Evolutionary conservation across 208 protist species (phyloP), one percentile per base, ranked within the genome.

Genomic region (Leishmania tarentolae): DNA sequence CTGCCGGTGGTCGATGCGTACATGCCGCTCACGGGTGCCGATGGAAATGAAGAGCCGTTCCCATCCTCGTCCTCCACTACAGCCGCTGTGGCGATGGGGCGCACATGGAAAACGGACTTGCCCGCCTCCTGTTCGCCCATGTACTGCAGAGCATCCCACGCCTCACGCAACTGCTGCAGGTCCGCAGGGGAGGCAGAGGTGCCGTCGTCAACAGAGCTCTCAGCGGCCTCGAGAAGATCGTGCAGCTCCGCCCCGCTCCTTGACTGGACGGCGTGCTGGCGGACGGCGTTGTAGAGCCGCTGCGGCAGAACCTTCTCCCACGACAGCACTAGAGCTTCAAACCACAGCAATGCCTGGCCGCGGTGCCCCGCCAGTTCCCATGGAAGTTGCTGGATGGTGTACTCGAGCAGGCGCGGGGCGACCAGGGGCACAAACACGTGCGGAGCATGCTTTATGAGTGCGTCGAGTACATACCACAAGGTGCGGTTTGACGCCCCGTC

Each of bases 401-500:
- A 92, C 77, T 95, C 93, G n/a, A 87, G 79, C 68, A 97, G 72
- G 3, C 92, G 87, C 40, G 93, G 91, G 2, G 85, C 76, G 31
- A 94, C 76, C 47, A 97, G 86, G 40, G 93, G 93, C 21, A 92
- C 83, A 82, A 92, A 97, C 40, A 97, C 86, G 78, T 92, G 88
- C 75, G 93, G 88, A 31, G 92, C 91, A 73, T 90, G 84, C 75
- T 95, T 95, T 76, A 97, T 82, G 37, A 97, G 84, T 2, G 88
- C 83, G 78, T 97, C 93, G 21, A 93, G 76, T 24, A 97, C 75
- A 82, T 90, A 94, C 92, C 93, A 97, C 61, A 97, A 69, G 8
- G 90, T 91, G 69, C 88, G 88, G 66, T 92, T 94, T 3, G 79
- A 47, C 46, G 82, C 66, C 9, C 83, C 84, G 66, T 92, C 88